Evolutionary conservation across 306 rosid species (phyloP), one percentile per base, ranked within the genome.

Genomic region (Begonia masoniana): DNA sequence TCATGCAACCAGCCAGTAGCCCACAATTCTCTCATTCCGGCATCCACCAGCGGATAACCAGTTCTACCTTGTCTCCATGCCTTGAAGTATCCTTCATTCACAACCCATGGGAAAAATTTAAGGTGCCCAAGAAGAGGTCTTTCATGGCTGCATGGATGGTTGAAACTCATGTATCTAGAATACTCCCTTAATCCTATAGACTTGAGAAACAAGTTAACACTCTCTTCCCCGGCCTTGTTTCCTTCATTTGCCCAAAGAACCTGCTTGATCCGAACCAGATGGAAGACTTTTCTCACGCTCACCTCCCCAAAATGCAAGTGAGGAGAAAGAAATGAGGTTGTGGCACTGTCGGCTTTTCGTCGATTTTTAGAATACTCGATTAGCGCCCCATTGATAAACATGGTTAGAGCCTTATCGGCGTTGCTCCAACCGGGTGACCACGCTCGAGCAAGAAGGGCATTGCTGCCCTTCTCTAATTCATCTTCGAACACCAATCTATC

Each of bases 391-490:
- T 92, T 86, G 35, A 92, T 64, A 60, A 92, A 92, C 21, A 82
- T 57, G 13, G 93, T 79, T 15, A 86, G 59, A 12, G 99, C 93
- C 73, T 81, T 92, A 62, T 92, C 82, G 7, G 96, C 99, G 24
- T 74, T 83, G 77, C 95, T 86, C 99, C 99, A 92, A 15, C 99
- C 99, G 1, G 99, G 96, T 66, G 96, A 75, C 99, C 99, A 92
- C 55, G 96, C 99, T 72, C 99, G 75, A 56, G 96, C 84, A n/a
- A 92, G 96, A 70, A 92, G 95, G 0, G 99, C 99, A 51, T 92
- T 92, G 74, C 99, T 92, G 68, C 95, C 94, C 64, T 92, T 92
- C 80, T 92, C 99, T 36, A 50, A 76, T 59, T 92, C 99, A 49
- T 86, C 96, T 77, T 92, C 99, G 65, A 86, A 79, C 57, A 78